These are phyloP conservation scores for Astragalus glycyphyllos DNA, from an alignment of 306 rosid genomes.

Conservation along the genomic window DNA sequence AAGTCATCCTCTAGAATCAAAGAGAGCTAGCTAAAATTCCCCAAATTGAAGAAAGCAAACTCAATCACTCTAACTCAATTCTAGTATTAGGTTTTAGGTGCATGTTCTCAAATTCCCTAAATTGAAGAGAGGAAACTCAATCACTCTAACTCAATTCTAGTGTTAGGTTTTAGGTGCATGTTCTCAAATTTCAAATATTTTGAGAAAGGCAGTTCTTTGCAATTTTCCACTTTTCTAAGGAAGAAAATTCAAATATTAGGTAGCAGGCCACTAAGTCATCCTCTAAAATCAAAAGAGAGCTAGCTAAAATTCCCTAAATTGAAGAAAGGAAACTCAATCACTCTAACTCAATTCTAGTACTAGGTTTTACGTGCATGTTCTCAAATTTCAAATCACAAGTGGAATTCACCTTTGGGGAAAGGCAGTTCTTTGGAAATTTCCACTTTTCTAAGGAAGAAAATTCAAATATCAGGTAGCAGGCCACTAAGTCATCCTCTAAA, in stretches of 20 bases:
- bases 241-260: background rate
- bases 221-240: too few relatives aligned
- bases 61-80: slow-evolving; percentile 4
- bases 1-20: background rate
- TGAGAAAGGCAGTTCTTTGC: too few relatives aligned
- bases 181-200: too few relatives aligned
- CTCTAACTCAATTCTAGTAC: slow-evolving; percentile 17
- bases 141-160: too few relatives aligned
- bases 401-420: too few relatives aligned
- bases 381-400: too few relatives aligned
- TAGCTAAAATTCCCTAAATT: slow-evolving; percentile 6
- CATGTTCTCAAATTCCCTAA: background rate
- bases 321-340: slow-evolving; percentile 18
- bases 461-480: too few relatives aligned
- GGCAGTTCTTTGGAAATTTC: too few relatives aligned
- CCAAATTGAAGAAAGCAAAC: slow-evolving; percentile 20
- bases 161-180: slow-evolving; percentile 26
- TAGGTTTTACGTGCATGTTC: slow-evolving; percentile 27
- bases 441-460: background rate
- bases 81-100: slow-evolving; percentile 32
- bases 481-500: background rate
- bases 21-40: background rate
- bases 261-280: background rate
- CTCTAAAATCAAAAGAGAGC: slow-evolving; percentile 5
- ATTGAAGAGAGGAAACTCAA: too few relatives aligned